Evolutionary conservation across 1,284 basidiomycete genomes (phyloP).

Genomic region (Lentinus polychrous): DNA sequence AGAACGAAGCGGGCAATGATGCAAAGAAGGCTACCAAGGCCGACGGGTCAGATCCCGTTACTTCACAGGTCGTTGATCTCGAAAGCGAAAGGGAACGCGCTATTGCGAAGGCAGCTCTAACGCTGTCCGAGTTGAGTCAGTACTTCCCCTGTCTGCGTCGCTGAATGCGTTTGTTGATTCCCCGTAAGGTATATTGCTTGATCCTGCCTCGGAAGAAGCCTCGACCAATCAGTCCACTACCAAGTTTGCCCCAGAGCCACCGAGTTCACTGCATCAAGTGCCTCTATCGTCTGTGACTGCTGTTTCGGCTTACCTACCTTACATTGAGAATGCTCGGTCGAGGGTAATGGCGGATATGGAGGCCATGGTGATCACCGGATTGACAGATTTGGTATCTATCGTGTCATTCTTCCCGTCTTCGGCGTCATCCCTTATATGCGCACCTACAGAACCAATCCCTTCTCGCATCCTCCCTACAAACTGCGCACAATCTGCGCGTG

Average conservation of each 20-base stretch:
- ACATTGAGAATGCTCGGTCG: constrained; percentile 63
- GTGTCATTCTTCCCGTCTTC: too few species aligned
- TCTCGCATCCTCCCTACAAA: constrained; percentile 88
- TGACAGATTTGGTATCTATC: constrained; percentile 73
- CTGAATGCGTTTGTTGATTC: constrained; percentile 35
- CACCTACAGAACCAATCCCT: constrained; percentile 73
- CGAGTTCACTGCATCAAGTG: constrained; percentile 24
- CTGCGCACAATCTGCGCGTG: constrained; percentile 86
- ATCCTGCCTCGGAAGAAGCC: neutral
- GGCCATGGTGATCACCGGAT: constrained; percentile 73
- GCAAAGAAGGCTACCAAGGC: constrained; percentile 12
- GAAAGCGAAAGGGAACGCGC: constrained; percentile 81
- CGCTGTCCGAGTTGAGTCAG: constrained; percentile 81
- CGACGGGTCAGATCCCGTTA: constrained; percentile 4
- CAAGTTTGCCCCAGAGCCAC: neutral
- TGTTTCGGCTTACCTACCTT: constrained; percentile 62
- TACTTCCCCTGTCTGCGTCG: constrained; percentile 9
- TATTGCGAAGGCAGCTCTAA: constrained; percentile 86
- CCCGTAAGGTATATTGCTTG: constrained; percentile 1
- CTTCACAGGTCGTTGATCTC: neutral
- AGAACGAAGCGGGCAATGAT: constrained; percentile 16
- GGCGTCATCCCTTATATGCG: too few species aligned
- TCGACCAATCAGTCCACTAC: too few species aligned
- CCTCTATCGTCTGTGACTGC: constrained; percentile 66
- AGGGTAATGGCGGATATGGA: constrained; percentile 83